Base-by-base conservation (phyloP, 2,329 filamentous ascomycete genomes). In the Talaromyces sp. region DNA sequence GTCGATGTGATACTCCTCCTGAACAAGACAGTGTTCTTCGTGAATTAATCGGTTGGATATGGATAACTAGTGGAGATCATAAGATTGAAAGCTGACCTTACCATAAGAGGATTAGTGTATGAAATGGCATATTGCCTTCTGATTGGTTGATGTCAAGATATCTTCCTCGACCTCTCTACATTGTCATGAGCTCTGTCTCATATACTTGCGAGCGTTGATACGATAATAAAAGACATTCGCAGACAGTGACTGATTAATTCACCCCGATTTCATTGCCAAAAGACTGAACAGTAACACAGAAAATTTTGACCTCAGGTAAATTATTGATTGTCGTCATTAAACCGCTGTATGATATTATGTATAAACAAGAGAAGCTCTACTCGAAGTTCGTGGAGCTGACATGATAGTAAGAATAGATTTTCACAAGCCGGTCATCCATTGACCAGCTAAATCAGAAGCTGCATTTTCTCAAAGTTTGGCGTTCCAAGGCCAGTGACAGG, bases 401-500 rank as follows among this genome's bases (percentile, higher is more conserved):
- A 33, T 54, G 49, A 33, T 14, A 19, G 31, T n/a, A 54, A 19
- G 50, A 35, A 54, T 35, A 14, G 50, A 9, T 35, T 16, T 54
- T 5, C 35, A 54, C 50, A 54, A 54, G 27, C 31, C 16, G 7
- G 31, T 31, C 22, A 16, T 27, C 14, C 9, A 49, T 19, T 52
- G 49, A 24, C 11, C 13, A 27, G 24, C 31, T 54, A 54, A 1
- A 54, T 35, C 4, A 54, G 50, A 54, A 54, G 50, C 31, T 54
- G 50, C 50, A 54, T 54, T 19, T 54, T 35, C 13, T 3, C 50
- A 54, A 35, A 54, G 27, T 54, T 22, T 8, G 59, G 59, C 13
- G 73, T 75, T 19, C 74, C 75, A 49, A 76, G 66, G 4, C 75
- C 73, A 22, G 73, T 73, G 5, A 70, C 73, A 1, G 72, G 73